phyloP scores from a whole-genome alignment of 169 alveolate species.

The Cryptosporidium parvum region DNA sequence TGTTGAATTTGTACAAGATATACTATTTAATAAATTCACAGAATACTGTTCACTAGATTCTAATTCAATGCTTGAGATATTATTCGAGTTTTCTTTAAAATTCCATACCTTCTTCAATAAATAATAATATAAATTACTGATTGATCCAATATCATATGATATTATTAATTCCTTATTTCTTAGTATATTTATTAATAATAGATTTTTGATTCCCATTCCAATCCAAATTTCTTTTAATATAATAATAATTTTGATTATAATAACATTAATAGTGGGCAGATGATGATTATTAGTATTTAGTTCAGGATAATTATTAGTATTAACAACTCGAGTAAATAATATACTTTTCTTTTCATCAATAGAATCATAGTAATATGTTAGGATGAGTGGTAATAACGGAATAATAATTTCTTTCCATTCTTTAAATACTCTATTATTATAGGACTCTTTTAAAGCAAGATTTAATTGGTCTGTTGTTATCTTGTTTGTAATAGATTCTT shows the following conservation, averaged over 20 bases:
- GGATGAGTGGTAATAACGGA: slow-evolving; percentile 15
- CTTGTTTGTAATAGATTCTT: neutral
- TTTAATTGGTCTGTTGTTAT: neutral
- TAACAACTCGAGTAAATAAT: neutral
- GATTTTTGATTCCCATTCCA: neutral
- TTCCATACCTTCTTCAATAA: neutral
- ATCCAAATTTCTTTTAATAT: slow-evolving; percentile 12
- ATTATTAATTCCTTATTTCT: slow-evolving; percentile 38
- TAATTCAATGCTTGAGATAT: neutral
- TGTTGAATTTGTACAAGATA: neutral
- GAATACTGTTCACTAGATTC: slow-evolving; percentile 36
- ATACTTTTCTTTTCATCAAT: neutral
- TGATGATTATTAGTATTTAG: neutral
- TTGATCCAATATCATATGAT: neutral
- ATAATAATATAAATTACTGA: slow-evolving; percentile 27
- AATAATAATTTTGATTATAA: neutral
- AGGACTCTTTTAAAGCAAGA: neutral
- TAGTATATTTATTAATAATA: slow-evolving; percentile 18
- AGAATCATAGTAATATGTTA: slow-evolving; percentile 11
- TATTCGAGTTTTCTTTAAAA: neutral
- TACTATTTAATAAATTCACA: neutral
- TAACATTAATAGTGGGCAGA: neutral
- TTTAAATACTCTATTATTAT: slow-evolving; percentile 5
- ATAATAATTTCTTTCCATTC: slow-evolving; percentile 40
- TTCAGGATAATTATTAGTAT: neutral